These are phyloP conservation scores for Davidsoniella virescens DNA, from an alignment of 2,329 filamentous ascomycete species.

Conservation along the genomic window DNA sequence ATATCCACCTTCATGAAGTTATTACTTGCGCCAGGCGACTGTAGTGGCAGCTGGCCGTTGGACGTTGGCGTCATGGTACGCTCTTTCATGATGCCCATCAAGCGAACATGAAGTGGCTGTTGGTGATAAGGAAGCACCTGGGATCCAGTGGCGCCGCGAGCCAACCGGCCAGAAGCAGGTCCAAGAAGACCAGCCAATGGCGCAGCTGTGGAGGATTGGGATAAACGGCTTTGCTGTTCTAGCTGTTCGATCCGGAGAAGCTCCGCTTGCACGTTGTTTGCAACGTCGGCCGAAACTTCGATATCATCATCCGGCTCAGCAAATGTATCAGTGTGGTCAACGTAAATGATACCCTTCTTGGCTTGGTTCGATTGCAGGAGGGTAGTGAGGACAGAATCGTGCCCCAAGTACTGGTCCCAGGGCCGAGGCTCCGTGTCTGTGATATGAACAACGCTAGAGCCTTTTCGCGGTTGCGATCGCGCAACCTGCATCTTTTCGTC, in stretches of 20 bases:
- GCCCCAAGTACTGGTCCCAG: constrained; percentile 6
- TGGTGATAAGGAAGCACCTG: background rate
- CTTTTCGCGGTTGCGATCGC: constrained; percentile 37
- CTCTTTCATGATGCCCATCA: constrained; percentile 1
- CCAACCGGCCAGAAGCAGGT: no score
- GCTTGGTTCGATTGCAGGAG: constrained; percentile 24
- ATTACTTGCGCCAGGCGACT: background rate
- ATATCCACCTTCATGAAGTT: background rate
- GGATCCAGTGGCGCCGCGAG: background rate
- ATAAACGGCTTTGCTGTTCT: background rate
- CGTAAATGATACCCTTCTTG: constrained; percentile 5
- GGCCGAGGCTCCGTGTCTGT: background rate
- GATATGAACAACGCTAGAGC: constrained; percentile 5
- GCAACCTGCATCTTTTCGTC: constrained; percentile 67
- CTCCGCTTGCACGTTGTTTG: background rate
- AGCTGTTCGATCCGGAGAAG: constrained; percentile 2
- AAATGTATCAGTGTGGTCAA: constrained; percentile 10
- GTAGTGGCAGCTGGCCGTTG: background rate
- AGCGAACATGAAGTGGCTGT: background rate
- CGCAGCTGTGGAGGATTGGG: no score
- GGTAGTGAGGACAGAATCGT: constrained; percentile 22
- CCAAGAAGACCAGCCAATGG: no score
- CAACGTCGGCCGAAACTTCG: constrained; percentile 4
- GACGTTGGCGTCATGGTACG: constrained; percentile 1
- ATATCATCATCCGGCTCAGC: constrained; percentile 9